Percentiles rank a stretch among this genome's conserved stretches.
Evolutionary conservation across 179 eudicot genomes (phyloP).

Genomic region (Patellifolia procumbens): DNA sequence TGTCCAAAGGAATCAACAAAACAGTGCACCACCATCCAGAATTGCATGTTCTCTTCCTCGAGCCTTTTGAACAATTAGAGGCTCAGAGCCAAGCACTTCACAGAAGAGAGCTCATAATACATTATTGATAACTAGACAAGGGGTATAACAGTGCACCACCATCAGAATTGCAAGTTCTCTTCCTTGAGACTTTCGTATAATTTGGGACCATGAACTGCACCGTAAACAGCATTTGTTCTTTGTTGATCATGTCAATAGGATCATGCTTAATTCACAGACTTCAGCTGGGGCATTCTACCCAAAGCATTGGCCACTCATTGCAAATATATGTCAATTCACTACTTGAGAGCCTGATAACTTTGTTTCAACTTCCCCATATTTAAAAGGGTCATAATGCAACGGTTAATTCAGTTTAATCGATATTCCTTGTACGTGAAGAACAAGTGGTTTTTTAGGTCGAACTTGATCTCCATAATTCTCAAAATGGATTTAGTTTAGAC

Average conservation of each 20-base stretch:
- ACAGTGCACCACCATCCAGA: not conserved
- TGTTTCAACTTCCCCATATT: not conserved
- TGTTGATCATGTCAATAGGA: not conserved
- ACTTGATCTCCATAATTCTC: too few relatives aligned
- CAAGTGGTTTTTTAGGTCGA: too few relatives aligned
- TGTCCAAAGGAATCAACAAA: not conserved
- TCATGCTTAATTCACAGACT: not conserved
- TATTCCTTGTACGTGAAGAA: too few relatives aligned
- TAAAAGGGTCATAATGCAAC: too few relatives aligned
- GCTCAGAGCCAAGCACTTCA: not conserved
- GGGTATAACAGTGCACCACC: too few relatives aligned
- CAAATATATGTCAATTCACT: not conserved
- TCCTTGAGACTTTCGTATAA: too few relatives aligned
- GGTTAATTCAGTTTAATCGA: too few relatives aligned
- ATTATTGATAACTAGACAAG: too few relatives aligned
- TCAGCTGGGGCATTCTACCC: not conserved
- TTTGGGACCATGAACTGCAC: too few relatives aligned
- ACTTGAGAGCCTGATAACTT: not conserved
- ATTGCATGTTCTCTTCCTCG: not conserved
- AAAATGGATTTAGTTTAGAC: too few relatives aligned
- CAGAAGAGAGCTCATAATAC: too few relatives aligned
- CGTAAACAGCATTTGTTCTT: not conserved
- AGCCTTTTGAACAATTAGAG: not conserved
- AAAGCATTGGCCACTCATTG: not conserved
- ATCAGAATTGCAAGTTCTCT: too few relatives aligned